Percentiles rank a stretch among this genome's conserved stretches.
These are phyloP conservation scores for Penicillium fuscoglaucum DNA, from an alignment of 2,329 filamentous ascomycete genomes.

Conservation along the genomic window DNA sequence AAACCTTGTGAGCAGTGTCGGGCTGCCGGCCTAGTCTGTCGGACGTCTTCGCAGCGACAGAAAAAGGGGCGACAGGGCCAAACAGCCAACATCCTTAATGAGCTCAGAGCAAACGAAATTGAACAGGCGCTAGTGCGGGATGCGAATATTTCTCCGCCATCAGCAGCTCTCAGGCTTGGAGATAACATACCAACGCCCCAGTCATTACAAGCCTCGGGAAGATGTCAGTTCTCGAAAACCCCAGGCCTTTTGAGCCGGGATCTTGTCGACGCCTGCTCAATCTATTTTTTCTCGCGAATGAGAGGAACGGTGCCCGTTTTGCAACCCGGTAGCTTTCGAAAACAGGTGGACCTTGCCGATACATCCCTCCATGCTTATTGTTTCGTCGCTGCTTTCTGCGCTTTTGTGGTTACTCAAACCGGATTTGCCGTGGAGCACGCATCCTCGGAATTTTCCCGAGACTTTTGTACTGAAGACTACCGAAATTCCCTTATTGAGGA, in stretches of 20 bases:
- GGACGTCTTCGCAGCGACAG: slow-evolving; percentile 15
- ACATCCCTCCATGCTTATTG: slow-evolving; percentile 29
- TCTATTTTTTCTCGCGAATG: slow-evolving; percentile 26
- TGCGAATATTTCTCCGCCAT: neutral
- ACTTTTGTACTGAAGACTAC: neutral
- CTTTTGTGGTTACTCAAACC: slow-evolving; percentile 35
- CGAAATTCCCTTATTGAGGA: slow-evolving; percentile 28
- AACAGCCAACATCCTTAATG: slow-evolving; percentile 23
- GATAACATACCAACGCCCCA: neutral
- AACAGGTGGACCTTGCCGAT: slow-evolving; percentile 23
- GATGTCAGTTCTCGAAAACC: slow-evolving; percentile 5
- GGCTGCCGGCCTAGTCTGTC: slow-evolving; percentile 20
- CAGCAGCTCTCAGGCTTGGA: neutral
- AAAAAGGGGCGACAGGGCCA: slow-evolving; percentile 27
- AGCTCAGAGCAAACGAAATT: slow-evolving; percentile 13
- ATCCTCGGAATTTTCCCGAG: neutral
- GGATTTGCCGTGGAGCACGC: slow-evolving; percentile 16
- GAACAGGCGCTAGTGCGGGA: neutral
- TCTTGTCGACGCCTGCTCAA: slow-evolving; percentile 18
- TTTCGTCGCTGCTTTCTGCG: slow-evolving; percentile 40
- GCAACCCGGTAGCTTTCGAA: slow-evolving; percentile 21
- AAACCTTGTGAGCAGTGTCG: slow-evolving; percentile 23
- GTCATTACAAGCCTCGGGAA: neutral
- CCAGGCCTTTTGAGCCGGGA: slow-evolving; percentile 9
- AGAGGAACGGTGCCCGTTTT: slow-evolving; percentile 34